Evolutionary conservation across 345 rosid species (phyloP), one percentile per base, ranked within the genome.

Genomic region (Trapa incisa): DNA sequence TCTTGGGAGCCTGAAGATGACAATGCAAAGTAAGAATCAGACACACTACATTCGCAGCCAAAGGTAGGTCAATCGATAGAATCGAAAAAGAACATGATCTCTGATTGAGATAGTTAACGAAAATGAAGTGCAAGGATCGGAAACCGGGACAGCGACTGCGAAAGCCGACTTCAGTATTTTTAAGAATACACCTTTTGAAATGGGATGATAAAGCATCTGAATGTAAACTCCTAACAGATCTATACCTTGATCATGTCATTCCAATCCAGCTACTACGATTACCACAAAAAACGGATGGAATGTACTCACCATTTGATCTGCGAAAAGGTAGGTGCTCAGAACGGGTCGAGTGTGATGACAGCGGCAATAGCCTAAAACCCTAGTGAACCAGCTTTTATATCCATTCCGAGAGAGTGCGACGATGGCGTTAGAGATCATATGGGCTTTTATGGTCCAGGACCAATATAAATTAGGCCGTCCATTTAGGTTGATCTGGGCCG

Each of bases 1-100:
- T 74, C 72, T 85, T 83, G 0, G 86, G 87, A 61, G 82, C 90
- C 90, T 81, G 60, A 32, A 33, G n/a, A 52, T 16, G 33, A 39
- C 13, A 38, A 41, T 3, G 22, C 43, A 50, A 67, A 2, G 33
- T 37, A 54, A 38, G 7, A 15, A 50, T 67, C 61, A n/a, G 56
- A 36, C 16, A 2, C 52, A 22, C 6, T 8, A 52, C 13, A 2
- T 1, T 12, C 14, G 47, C 67, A 22, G 17, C 36, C 14, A 41
- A 22, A 16, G 45, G 22, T 13, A 35, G 3, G 38, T 13, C 29
- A 38, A 17, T 22, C 47, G 33, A 64, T 12, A 14, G 22, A 62
- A 62, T 4, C 22, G 43, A 41, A 14, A 22, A 39, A 62, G 17
- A 14, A 1, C 8, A 16, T 43, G 13, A 5, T 41, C 35, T 22